phyloP scores from a whole-genome alignment of 352 stramenopile species.

The Pythium inflatum region DNA sequence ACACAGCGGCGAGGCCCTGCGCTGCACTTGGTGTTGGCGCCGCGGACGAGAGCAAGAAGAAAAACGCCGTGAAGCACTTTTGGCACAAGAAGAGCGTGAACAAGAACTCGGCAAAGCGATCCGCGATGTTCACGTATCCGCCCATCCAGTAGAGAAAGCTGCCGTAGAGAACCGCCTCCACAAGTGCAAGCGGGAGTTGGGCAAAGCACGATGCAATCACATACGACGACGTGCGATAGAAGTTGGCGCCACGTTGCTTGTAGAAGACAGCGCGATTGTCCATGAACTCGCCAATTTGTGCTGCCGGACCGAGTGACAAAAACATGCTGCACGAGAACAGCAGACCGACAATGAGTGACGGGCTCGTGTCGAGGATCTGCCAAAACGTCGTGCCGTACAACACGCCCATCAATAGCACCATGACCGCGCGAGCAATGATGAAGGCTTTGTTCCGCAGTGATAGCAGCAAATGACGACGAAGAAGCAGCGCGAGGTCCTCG shows the following conservation, averaged over 20 bases:
- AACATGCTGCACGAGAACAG: conserved; percentile 91
- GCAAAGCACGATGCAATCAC: conserved; percentile 62
- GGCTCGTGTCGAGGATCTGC: conserved; percentile 57
- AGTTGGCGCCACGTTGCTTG: conserved; percentile 89
- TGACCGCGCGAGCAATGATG: conserved; percentile 48
- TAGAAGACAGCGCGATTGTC: conserved; percentile 80
- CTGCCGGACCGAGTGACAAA: conserved; percentile 77
- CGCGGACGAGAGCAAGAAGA: conserved; percentile 63
- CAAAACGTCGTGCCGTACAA: conserved; percentile 73
- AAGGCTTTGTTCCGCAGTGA: conserved; percentile 61
- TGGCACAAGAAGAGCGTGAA: conserved; percentile 71
- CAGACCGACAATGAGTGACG: conserved; percentile 76
- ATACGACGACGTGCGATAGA: conserved; percentile 84
- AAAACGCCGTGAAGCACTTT: conserved; percentile 68
- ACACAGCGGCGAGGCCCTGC: conserved; percentile 63
- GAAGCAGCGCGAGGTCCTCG: conserved; percentile 46
- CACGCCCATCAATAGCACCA: conserved; percentile 67
- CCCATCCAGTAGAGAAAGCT: conserved; percentile 91
- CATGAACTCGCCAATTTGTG: conserved; percentile 85
- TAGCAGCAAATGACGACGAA: conserved; percentile 72
- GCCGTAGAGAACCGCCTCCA: conserved; percentile 87
- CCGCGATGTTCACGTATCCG: conserved; percentile 57
- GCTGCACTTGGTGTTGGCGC: conserved; percentile 56
- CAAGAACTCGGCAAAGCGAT: conserved; percentile 64
- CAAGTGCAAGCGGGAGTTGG: conserved; percentile 54